phyloP scores from a whole-genome alignment of 2,329 filamentous ascomycete genomes.

The Samsoniella hepiali region DNA sequence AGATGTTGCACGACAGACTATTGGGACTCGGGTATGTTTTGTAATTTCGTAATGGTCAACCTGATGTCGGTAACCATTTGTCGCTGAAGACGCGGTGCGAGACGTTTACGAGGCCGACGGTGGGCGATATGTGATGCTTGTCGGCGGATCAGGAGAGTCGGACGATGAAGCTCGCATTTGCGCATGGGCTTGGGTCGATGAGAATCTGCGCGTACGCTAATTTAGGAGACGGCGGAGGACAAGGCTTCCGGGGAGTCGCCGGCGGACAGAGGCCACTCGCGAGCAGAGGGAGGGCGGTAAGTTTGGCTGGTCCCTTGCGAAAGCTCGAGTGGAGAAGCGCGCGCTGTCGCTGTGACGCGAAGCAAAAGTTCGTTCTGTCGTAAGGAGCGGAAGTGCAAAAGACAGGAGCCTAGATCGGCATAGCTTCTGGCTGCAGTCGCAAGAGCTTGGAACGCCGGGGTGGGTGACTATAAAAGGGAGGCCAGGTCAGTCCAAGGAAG shows the following conservation, averaged over 20 bases:
- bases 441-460: background rate
- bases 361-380: background rate
- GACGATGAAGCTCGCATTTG: constrained; percentile 36
- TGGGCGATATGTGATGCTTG: constrained; percentile 26
- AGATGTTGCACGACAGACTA: constrained; percentile 24
- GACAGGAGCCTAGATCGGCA: constrained; percentile 5
- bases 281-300: constrained; percentile 10
- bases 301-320: constrained; percentile 10
- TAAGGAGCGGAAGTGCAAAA: constrained; percentile 7
- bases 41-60: constrained; percentile 20
- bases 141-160: constrained; percentile 32
- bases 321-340: constrained; percentile 11
- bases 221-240: constrained; percentile 31
- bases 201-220: constrained; percentile 24
- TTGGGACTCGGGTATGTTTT: constrained; percentile 11
- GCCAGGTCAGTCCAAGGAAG: constrained; percentile 12
- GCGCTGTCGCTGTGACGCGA: constrained; percentile 10
- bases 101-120: constrained; percentile 16
- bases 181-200: constrained; percentile 35
- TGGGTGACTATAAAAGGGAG: background rate
- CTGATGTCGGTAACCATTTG: constrained; percentile 26
- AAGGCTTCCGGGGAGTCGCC: background rate
- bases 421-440: constrained; percentile 2
- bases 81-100: constrained; percentile 18
- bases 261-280: background rate